These are phyloP conservation scores for Diaporthe amygdali DNA, from an alignment of 2,329 filamentous ascomycete species.

Conservation along the genomic window DNA sequence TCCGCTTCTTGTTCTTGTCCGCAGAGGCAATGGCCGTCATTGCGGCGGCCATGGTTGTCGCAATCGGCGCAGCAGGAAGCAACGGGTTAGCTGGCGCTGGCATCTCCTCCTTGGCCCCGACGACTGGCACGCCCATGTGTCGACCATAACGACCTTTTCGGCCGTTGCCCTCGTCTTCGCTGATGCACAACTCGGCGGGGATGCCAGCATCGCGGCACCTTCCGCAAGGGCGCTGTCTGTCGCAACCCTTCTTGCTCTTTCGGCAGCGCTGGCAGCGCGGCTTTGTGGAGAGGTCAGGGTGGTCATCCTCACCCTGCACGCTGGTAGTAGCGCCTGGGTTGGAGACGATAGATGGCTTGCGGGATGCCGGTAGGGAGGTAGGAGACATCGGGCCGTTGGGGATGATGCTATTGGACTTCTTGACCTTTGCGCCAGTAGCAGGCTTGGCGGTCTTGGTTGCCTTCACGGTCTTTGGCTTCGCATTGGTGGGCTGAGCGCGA, in stretches of 20 bases:
- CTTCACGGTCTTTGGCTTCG: constrained; percentile 47
- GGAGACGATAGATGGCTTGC: constrained; percentile 78
- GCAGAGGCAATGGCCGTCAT: constrained; percentile 46
- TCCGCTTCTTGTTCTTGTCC: constrained; percentile 68
- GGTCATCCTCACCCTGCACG: constrained; percentile 79
- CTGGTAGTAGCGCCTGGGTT: constrained; percentile 46
- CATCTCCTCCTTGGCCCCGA: constrained; percentile 56
- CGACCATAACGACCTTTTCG: constrained; percentile 90
- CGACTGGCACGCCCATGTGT: constrained; percentile 70
- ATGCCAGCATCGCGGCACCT: constrained; percentile 96
- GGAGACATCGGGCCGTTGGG: constrained; percentile 61
- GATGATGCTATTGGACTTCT: constrained; percentile 50
- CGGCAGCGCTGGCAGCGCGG: constrained; percentile 97
- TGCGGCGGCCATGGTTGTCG: constrained; percentile 45
- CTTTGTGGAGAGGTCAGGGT: constrained; percentile 92
- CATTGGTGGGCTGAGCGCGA: constrained; percentile 39
- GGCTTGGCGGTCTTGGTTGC: constrained; percentile 43
- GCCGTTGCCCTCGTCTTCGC: constrained; percentile 96
- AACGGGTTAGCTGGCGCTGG: constrained; percentile 37
- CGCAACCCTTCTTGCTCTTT: constrained; percentile 99
- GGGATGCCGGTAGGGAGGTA: constrained; percentile 72
- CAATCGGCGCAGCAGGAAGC: constrained; percentile 38
- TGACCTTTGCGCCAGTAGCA: constrained; percentile 48
- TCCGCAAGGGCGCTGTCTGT: constrained; percentile 92
- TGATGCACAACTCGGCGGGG: constrained; percentile 90